A percentile compares a stretch with the other conserved stretches of the same genome.
These are phyloP conservation scores for Phytopythium delawarense DNA, from an alignment of 352 stramenopile species.

Conservation along the genomic window DNA sequence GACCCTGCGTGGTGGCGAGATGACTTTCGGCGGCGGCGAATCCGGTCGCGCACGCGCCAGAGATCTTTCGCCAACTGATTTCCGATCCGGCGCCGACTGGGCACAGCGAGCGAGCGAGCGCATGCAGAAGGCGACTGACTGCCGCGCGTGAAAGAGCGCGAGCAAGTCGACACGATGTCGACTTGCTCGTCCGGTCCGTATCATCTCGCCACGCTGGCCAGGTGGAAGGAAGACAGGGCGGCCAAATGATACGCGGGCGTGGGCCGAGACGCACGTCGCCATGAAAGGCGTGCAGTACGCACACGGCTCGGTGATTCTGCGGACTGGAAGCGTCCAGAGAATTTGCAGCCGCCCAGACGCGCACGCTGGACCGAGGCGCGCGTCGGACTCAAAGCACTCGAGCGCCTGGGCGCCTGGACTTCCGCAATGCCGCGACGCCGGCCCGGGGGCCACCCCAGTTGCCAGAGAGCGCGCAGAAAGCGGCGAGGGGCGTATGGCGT, in stretches of 20 bases:
- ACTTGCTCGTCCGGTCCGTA: neutral
- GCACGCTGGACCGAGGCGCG: neutral
- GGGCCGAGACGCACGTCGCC: neutral
- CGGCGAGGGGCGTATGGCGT: neutral
- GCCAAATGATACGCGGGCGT: neutral
- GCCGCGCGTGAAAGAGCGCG: too few species aligned
- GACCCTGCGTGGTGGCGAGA: neutral
- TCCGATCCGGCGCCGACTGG: neutral
- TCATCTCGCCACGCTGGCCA: neutral
- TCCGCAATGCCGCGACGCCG: neutral
- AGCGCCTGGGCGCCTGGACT: neutral
- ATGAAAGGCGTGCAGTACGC: neutral
- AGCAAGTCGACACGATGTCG: neutral
- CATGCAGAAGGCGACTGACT: neutral
- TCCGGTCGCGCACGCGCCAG: neutral
- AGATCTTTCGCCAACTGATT: conserved; percentile 9
- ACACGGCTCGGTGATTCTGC: neutral
- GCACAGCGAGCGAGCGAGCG: neutral
- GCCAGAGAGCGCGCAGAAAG: conserved; percentile 1
- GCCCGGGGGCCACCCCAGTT: neutral
- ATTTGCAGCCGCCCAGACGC: neutral
- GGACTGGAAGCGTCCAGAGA: neutral
- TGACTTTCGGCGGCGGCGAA: neutral
- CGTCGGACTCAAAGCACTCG: neutral
- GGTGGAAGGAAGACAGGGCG: neutral